These are phyloP conservation scores for Cicer judaicum DNA, from an alignment of 306 rosid species.

Conservation along the genomic window DNA sequence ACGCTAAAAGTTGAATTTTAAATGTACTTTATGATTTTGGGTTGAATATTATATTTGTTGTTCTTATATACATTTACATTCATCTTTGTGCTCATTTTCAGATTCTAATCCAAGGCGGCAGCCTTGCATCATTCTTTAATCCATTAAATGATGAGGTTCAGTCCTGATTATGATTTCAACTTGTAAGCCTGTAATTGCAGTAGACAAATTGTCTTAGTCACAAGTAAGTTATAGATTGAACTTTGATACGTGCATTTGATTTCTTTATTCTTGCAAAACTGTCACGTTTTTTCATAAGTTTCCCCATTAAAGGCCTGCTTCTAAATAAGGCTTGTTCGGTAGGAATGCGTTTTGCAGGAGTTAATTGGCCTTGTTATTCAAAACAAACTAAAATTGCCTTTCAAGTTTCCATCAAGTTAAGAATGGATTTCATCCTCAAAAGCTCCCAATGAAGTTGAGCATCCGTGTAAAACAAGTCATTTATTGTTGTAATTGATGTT, in stretches of 20 bases:
- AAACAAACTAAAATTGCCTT: constrained; percentile 14
- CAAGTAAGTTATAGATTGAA: constrained; percentile 36
- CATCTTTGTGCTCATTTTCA: constrained; percentile 26
- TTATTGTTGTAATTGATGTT: constrained; percentile 3
- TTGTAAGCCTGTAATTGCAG: background rate
- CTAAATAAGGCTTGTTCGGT: constrained; percentile 16
- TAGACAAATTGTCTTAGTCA: constrained; percentile 3
- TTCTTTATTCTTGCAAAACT: background rate
- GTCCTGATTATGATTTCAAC: background rate
- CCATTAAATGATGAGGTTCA: background rate
- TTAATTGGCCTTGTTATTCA: background rate
- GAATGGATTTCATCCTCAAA: background rate
- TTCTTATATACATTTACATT: constrained; percentile 16
- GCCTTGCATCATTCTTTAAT: constrained; percentile 63
- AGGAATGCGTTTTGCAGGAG: constrained; percentile 34
- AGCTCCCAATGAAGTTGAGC: background rate
- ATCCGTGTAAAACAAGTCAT: background rate
- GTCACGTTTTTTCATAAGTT: background rate
- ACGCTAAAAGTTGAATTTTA: background rate
- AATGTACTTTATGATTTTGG: constrained; percentile 18
- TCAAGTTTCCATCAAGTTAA: constrained; percentile 16
- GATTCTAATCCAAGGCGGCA: constrained; percentile 50
- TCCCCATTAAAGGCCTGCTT: background rate
- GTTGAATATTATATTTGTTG: background rate
- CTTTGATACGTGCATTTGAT: background rate